Conservation (phyloP, 371 early-diverging fungal genomes). For the Mucor lusitanicus region DNA sequence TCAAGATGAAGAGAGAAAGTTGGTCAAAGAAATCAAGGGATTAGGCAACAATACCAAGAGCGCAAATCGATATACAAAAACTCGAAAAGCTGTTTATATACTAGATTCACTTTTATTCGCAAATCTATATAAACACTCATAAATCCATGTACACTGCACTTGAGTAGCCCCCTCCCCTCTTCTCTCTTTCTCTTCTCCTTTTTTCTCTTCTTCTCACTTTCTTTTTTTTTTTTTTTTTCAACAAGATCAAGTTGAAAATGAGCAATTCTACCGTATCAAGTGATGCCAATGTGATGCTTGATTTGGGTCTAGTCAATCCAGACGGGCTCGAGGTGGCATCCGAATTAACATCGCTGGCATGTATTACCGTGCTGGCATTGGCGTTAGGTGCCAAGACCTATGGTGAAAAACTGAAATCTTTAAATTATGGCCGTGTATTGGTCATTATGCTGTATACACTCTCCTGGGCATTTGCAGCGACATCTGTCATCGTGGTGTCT, state of each 20-base stretch:
- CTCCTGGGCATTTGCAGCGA: constrained; percentile 48
- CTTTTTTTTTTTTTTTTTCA: neutral
- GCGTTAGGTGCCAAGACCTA: constrained; percentile 44
- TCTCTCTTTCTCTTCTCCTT: neutral
- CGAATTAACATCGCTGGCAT: constrained; percentile 40
- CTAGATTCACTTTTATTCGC: neutral
- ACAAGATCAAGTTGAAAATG: neutral
- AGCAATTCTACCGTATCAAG: neutral
- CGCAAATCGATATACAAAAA: neutral
- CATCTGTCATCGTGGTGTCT: constrained; percentile 40
- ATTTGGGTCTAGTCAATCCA: constrained; percentile 22
- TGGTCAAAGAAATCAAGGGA: neutral
- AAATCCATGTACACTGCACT: neutral
- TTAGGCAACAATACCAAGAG: neutral
- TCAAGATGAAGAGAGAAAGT: neutral
- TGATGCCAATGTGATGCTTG: neutral
- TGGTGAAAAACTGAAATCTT: constrained; percentile 33
- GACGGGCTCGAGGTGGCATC: constrained; percentile 40
- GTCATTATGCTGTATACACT: constrained; percentile 40
- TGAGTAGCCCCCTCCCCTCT: neutral
- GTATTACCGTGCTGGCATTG: constrained; percentile 42
- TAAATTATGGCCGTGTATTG: constrained; percentile 45
- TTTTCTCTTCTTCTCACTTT: neutral
- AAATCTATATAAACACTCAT: neutral
- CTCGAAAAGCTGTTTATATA: neutral